A percentile compares a stretch with the other conserved stretches of the same genome.
Evolutionary conservation across 2,329 filamentous ascomycete species (phyloP).

Genomic region (Ophiostoma fasciatum): DNA sequence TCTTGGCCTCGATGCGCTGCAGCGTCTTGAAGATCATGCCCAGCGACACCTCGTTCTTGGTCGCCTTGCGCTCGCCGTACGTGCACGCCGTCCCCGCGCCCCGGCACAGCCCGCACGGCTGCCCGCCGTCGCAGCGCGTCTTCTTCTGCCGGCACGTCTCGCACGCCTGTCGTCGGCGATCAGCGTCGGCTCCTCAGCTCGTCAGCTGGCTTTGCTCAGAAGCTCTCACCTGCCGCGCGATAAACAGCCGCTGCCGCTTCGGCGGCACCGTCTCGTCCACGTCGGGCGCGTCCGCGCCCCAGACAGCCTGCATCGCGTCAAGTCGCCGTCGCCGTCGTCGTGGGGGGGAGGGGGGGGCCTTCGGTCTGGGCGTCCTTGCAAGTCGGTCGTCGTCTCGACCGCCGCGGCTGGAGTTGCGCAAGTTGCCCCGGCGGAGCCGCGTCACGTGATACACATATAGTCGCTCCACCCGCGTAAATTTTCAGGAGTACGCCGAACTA

Average conservation of each 20-base stretch:
- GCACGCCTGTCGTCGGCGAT: slow-evolving; percentile 25
- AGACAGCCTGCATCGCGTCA: slow-evolving; percentile 8
- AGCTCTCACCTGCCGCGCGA: slow-evolving; percentile 13
- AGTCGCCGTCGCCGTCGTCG: not conserved
- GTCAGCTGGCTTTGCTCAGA: not conserved
- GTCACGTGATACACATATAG: no score
- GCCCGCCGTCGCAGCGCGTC: slow-evolving; percentile 38
- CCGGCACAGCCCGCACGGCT: slow-evolving; percentile 37
- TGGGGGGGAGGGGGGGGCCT: no score
- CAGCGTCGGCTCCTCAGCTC: not conserved
- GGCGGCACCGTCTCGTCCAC: slow-evolving; percentile 8
- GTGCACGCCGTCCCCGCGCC: slow-evolving; percentile 31
- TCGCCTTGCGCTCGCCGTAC: slow-evolving; percentile 36
- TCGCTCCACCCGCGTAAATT: no score
- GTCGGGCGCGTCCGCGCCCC: slow-evolving; percentile 8
- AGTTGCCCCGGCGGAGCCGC: slow-evolving; percentile 1
- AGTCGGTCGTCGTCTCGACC: no score
- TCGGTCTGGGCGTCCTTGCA: no score
- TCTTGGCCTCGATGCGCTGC: slow-evolving; percentile 34
- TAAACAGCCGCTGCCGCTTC: slow-evolving; percentile 12
- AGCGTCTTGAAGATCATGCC: slow-evolving; percentile 39
- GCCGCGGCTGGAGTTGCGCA: not conserved
- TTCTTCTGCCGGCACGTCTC: slow-evolving; percentile 38
- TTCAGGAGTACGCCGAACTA: no score
- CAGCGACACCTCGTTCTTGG: slow-evolving; percentile 40